Evolutionary conservation across 164 flowering plant species (phyloP).

Genomic region (Nelumbo lutea): DNA sequence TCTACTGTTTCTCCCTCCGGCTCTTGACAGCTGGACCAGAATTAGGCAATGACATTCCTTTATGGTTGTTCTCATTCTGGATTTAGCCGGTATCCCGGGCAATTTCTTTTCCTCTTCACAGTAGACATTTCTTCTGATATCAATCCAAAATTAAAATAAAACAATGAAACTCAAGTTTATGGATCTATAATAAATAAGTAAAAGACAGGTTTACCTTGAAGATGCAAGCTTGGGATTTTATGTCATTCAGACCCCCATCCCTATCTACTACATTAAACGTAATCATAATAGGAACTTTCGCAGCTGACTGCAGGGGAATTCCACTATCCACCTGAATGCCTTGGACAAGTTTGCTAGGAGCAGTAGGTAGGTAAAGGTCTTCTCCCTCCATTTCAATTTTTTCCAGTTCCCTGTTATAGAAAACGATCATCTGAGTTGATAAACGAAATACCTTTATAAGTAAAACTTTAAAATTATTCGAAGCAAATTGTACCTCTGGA

Average conservation of each 20-base stretch:
- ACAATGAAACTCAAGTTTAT: not conserved
- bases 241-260: conserved; percentile 55
- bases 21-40: no score
- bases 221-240: conserved; percentile 95
- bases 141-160: not conserved
- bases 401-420: conserved; percentile 69
- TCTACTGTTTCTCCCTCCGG: no score
- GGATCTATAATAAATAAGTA: not conserved
- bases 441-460: no score
- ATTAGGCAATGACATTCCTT: no score
- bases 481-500: conserved; percentile 51
- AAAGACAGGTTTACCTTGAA: conserved; percentile 60
- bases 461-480: no score
- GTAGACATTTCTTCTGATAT: no score
- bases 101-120: no score
- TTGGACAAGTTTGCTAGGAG: conserved; percentile 80
- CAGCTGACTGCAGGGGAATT: conserved; percentile 95
- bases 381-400: conserved; percentile 85
- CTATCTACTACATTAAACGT: conserved; percentile 91
- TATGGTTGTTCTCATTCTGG: no score
- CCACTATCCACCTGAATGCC: conserved; percentile 93
- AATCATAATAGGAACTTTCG: conserved; percentile 98
- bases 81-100: no score
- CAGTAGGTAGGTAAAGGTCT: conserved; percentile 96
- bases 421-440: not conserved